phyloP scores from a whole-genome alignment of 192 early-diverging fungal species.

The Rhizoclosmatium globosum region DNA sequence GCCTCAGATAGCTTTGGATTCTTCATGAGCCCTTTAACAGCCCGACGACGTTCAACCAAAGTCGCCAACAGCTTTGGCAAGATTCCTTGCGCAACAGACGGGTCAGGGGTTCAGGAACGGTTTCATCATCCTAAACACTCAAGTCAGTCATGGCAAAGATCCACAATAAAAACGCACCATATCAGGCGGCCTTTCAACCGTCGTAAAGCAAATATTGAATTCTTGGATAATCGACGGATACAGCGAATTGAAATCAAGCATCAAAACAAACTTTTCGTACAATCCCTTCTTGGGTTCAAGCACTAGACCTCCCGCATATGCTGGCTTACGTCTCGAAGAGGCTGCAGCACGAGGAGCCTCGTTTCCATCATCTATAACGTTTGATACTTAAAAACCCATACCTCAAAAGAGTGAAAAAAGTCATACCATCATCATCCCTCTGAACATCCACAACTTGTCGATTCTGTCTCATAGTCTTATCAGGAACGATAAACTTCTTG shows the following conservation, averaged over 20 bases:
- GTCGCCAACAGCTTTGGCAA: constrained; percentile 87
- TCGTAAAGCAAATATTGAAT: constrained; percentile 99
- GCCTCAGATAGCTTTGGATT: constrained; percentile 61
- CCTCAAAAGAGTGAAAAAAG: constrained; percentile 5
- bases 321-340: constrained; percentile 68
- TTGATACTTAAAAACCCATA: not conserved
- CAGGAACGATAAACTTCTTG: constrained; percentile 91
- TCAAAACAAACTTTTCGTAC: constrained; percentile 93
- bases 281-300: constrained; percentile 97
- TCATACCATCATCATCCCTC: constrained; percentile 46
- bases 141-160: not conserved
- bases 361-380: constrained; percentile 31
- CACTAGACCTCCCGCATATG: constrained; percentile 94
- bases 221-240: constrained; percentile 99
- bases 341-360: constrained; percentile 24
- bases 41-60: constrained; percentile 87
- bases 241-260: constrained; percentile 99
- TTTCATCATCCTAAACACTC: constrained; percentile 60
- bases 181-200: constrained; percentile 69
- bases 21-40: constrained; percentile 92
- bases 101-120: constrained; percentile 84
- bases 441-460: constrained; percentile 31
- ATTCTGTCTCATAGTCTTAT: constrained; percentile 62
- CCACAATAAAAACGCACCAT: constrained; percentile 8
- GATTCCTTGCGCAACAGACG: constrained; percentile 73